Percentiles rank a stretch among this genome's conserved stretches.
Conservation (phyloP, 2,329 filamentous ascomycete genomes). For the Pseudocercospora macadamiae region DNA sequence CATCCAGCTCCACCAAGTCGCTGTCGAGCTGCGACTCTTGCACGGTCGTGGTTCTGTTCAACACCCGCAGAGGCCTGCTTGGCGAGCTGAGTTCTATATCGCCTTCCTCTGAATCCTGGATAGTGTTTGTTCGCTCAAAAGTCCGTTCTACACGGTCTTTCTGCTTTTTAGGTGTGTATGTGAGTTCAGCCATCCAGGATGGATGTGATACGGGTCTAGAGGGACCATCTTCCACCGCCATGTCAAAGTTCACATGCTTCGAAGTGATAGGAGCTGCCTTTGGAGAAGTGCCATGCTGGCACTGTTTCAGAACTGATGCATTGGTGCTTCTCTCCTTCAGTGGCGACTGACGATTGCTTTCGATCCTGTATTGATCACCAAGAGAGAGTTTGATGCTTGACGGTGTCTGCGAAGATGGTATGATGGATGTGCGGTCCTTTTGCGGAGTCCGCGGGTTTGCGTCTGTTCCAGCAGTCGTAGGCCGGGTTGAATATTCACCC, state of each 20-base stretch:
- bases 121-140: constrained; percentile 13
- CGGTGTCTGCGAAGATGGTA: constrained; percentile 27
- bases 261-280: not conserved
- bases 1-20: constrained; percentile 5
- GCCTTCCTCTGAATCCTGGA: constrained; percentile 22
- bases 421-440: constrained; percentile 7
- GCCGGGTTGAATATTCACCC: constrained; percentile 12
- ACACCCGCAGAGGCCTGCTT: not conserved
- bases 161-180: constrained; percentile 17
- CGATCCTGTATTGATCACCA: not conserved
- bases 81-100: constrained; percentile 9
- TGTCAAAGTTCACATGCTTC: not conserved
- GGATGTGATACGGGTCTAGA: not conserved
- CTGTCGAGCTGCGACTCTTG: constrained; percentile 12
- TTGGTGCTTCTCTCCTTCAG: constrained; percentile 27
- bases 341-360: constrained; percentile 17
- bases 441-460: constrained; percentile 17
- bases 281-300: not conserved
- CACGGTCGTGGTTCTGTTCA: not conserved
- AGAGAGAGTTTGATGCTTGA: constrained; percentile 20
- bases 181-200: constrained; percentile 11
- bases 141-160: not conserved
- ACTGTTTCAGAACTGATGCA: not conserved
- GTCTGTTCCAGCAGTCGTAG: constrained; percentile 20
- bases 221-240: not conserved